Evolutionary conservation across 148 eudicot genomes (phyloP).

Genomic region (Pouteria glomerata): DNA sequence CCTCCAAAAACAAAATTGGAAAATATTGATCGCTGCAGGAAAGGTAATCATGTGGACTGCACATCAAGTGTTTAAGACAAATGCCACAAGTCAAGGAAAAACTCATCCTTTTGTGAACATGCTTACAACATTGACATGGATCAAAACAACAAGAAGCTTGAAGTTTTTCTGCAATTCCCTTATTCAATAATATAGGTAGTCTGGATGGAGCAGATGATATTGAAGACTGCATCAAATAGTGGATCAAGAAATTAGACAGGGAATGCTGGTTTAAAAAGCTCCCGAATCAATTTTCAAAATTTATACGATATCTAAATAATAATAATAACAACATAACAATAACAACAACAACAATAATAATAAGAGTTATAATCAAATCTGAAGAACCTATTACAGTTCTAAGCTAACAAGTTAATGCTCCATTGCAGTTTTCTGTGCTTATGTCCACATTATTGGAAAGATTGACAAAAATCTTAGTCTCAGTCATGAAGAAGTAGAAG

Average conservation of each 20-base stretch:
- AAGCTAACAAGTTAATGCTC: not conserved
- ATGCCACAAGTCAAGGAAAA: not conserved
- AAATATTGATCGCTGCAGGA: not conserved
- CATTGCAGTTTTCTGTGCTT: not conserved
- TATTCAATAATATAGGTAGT: conserved; percentile 81
- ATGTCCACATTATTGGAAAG: not conserved
- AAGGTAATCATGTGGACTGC: not conserved
- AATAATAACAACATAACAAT: too few relatives aligned
- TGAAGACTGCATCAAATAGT: conserved; percentile 57
- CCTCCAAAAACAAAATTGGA: not conserved
- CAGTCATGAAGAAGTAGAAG: not conserved
- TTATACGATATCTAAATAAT: not conserved
- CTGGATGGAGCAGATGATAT: conserved; percentile 93
- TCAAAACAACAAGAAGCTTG: conserved; percentile 80
- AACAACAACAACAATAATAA: too few relatives aligned
- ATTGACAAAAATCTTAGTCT: not conserved
- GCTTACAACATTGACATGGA: conserved; percentile 95
- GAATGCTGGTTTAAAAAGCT: not conserved
- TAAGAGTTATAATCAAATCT: not conserved
- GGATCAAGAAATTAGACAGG: not conserved
- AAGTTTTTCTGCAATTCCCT: conserved; percentile 88
- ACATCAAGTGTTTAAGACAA: not conserved
- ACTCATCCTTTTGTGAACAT: conserved; percentile 6
- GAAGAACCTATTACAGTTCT: not conserved
- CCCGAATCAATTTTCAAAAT: not conserved